Evolutionary conservation across 352 stramenopile genomes (phyloP).

Genomic region (Pythium dissimile): DNA sequence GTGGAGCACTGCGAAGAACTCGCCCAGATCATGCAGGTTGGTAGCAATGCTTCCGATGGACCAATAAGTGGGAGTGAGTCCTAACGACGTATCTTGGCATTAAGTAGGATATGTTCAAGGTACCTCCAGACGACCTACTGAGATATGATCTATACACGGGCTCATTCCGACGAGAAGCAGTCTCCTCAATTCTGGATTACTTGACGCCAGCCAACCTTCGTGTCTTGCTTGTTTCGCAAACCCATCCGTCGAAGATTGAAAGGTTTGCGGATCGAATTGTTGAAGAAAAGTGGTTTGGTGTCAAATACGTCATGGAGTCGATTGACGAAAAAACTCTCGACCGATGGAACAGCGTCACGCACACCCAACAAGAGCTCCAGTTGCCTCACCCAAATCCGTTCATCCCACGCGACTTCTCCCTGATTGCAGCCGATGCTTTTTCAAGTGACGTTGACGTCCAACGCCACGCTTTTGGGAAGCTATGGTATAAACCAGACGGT

Average conservation of each 20-base stretch:
- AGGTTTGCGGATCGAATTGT: constrained; percentile 4
- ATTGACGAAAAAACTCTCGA: constrained; percentile 28
- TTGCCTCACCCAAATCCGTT: constrained; percentile 49
- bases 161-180: constrained; percentile 29
- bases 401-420: constrained; percentile 62
- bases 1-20: constrained; percentile 43
- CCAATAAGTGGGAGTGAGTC: too few species aligned
- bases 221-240: constrained; percentile 50
- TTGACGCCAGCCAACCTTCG: constrained; percentile 47
- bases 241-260: constrained; percentile 22
- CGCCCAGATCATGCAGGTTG: constrained; percentile 54
- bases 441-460: constrained; percentile 22
- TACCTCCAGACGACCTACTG: constrained; percentile 40
- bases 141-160: constrained; percentile 52
- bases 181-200: constrained; percentile 26
- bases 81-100: too few species aligned
- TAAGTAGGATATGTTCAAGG: constrained; percentile 48
- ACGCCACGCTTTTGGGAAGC: constrained; percentile 27
- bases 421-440: constrained; percentile 14
- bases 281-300: constrained; percentile 57
- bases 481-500: constrained; percentile 71
- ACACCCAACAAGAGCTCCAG: constrained; percentile 14
- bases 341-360: constrained; percentile 26
- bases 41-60: constrained; percentile 19
- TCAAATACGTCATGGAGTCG: constrained; percentile 40